Base-by-base conservation (phyloP, 768 basidiomycete genomes). In the Termitomyces sp. region DNA sequence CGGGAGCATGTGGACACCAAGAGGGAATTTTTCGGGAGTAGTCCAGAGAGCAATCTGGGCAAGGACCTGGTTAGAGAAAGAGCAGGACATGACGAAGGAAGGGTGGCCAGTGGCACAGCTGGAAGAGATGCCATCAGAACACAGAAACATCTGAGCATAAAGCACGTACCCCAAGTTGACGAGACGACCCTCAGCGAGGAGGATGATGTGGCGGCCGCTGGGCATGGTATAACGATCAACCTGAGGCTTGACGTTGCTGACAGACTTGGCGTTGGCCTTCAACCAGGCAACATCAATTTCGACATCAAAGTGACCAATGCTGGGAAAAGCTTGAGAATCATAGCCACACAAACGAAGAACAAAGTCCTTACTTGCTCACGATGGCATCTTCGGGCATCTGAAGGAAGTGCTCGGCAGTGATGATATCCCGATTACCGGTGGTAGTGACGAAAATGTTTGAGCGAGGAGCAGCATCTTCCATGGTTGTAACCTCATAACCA, bases 61-160 rank as follows among this genome's bases (percentile, higher is more conserved):
- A 66, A 99, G 82, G 61, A 95, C 92, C 76, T 99, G 97, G 84
- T 99, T 99, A 71, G 93, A 77, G 82, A 99, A 99, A 42, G 97
- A 99, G 82, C 95, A 98, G 17, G 96, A 98, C 97, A 99, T 99
- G 77, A 99, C 97, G 76, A 95, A 98, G 43, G 96, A 98, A 35
- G 97, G 96, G 76, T 99, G 96, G 56, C 96, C 96, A 65, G 96
- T 98, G 40, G 94, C 96, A 74, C 96, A 98, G 54, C 88, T 90
- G 62, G 9, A 17, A 19, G 54, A 10, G 42, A 21, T 23, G 32
- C 3, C 29, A 17, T 51, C 12, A 51, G 38, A 19, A 4, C 12
- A 21, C 10, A 27, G 50, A 62, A 45, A 59, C 34, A 8, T 34
- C 4, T 34, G 42, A 57, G 34, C 40, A 37, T 6, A 48, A 6